Percentiles rank a stretch among this genome's conserved stretches.
phyloP scores from a whole-genome alignment of 768 basidiomycete genomes.

The Boletellus ananiceps region DNA sequence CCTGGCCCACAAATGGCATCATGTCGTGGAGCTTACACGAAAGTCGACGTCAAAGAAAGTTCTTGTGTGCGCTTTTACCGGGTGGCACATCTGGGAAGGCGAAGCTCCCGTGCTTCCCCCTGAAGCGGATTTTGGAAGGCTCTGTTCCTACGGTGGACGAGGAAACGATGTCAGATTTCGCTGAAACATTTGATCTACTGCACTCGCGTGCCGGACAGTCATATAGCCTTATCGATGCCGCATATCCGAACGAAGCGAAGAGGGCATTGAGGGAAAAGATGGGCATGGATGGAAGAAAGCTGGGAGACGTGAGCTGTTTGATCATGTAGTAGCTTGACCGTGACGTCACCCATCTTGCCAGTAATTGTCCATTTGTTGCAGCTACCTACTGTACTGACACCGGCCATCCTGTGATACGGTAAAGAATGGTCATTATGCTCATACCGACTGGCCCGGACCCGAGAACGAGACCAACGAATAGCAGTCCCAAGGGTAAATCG shows the following conservation, averaged over 20 bases:
- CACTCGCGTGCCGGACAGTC: constrained; percentile 21
- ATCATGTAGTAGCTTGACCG: background rate
- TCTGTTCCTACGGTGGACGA: constrained; percentile 2
- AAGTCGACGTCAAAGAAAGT: constrained; percentile 18
- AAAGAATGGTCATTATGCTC: constrained; percentile 4
- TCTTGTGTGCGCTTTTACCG: constrained; percentile 28
- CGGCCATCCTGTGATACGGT: background rate
- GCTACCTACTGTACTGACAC: constrained; percentile 2
- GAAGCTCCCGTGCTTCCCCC: constrained; percentile 24
- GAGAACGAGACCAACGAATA: background rate
- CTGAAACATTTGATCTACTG: constrained; percentile 23
- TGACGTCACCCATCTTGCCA: no score
- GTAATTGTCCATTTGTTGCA: no score
- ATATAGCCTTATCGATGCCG: background rate
- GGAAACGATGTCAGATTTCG: constrained; percentile 16
- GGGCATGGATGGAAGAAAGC: background rate
- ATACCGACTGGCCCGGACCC: constrained; percentile 1
- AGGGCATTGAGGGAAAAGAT: background rate
- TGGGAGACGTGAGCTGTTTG: background rate
- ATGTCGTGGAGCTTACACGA: constrained; percentile 27
- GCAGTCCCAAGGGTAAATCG: background rate
- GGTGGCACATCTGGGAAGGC: constrained; percentile 22
- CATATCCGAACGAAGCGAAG: no score
- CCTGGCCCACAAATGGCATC: constrained; percentile 23
- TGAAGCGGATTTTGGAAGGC: constrained; percentile 16